Percentiles rank a stretch among this genome's conserved stretches.
phyloP scores from a whole-genome alignment of 1,284 basidiomycete genomes.

The Wolfiporia cocos region DNA sequence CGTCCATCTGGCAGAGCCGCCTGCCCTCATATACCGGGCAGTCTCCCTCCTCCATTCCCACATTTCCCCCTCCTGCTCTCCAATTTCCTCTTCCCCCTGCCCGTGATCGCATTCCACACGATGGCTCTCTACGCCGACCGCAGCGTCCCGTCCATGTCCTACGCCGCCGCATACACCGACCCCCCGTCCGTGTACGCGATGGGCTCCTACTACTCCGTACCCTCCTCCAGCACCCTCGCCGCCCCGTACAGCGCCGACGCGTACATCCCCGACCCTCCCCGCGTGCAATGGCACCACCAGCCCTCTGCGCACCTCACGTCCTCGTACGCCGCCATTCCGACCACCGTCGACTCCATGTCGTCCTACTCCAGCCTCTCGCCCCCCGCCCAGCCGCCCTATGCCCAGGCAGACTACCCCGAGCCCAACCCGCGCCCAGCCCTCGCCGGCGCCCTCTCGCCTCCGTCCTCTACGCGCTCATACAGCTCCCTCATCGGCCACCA shows the following conservation, averaged over 20 bases:
- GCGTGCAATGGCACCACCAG: no score
- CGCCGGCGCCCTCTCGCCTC: constrained; percentile 3
- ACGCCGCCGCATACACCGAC: not conserved
- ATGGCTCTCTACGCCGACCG: not conserved
- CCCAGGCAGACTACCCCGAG: constrained; percentile 9
- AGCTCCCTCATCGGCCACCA: constrained; percentile 1
- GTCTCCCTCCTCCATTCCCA: not conserved
- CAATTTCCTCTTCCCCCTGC: not conserved
- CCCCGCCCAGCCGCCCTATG: constrained; percentile 2
- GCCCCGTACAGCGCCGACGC: not conserved
- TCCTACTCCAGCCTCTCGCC: not conserved
- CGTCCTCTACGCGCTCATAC: constrained; percentile 1
- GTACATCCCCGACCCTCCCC: constrained; percentile 1
- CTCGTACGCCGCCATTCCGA: constrained; percentile 1
- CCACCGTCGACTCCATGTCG: not conserved
- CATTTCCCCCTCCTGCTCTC: not conserved
- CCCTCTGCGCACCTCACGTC: not conserved
- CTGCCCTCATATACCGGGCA: constrained; percentile 4
- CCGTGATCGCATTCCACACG: not conserved
- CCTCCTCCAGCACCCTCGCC: not conserved
- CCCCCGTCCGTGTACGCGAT: not conserved
- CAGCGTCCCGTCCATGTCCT: not conserved
- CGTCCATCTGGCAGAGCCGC: not conserved
- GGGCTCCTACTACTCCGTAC: not conserved
- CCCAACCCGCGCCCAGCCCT: constrained; percentile 8